Evolutionary conservation across 1,284 basidiomycete genomes (phyloP).

Genomic region (Irpex rosettiformis): DNA sequence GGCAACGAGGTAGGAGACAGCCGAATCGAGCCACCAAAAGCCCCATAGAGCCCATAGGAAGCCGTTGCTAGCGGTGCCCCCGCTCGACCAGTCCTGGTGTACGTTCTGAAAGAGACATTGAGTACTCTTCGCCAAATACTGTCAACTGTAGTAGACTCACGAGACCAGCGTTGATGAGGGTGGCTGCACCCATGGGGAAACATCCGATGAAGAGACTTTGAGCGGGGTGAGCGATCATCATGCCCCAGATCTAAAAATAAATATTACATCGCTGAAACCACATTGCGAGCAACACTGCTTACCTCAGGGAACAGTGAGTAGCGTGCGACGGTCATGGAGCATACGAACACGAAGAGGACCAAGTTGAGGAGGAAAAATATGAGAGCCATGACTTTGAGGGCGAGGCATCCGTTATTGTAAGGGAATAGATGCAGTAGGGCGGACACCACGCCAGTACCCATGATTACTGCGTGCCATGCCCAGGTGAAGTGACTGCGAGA

Average conservation of each 20-base stretch:
- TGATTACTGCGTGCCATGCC: constrained; percentile 43
- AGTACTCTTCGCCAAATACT: neutral
- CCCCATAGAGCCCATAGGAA: constrained; percentile 54
- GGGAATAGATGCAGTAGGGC: constrained; percentile 38
- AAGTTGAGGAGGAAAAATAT: constrained; percentile 53
- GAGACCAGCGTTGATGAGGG: constrained; percentile 37
- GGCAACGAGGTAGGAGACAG: constrained; percentile 44
- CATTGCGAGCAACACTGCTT: neutral
- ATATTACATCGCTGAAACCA: neutral
- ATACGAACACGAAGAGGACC: constrained; percentile 47
- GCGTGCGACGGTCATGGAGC: constrained; percentile 36
- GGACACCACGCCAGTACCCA: constrained; percentile 43
- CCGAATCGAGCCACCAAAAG: constrained; percentile 61
- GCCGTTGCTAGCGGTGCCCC: constrained; percentile 36
- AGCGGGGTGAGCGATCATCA: constrained; percentile 43
- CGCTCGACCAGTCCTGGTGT: constrained; percentile 32
- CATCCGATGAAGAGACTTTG: constrained; percentile 61
- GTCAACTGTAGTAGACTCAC: constrained; percentile 15
- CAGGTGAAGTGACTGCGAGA: constrained; percentile 39
- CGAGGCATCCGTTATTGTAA: constrained; percentile 31
- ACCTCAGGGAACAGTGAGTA: constrained; percentile 49
- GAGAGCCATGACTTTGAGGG: constrained; percentile 32
- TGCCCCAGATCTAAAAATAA: constrained; percentile 22
- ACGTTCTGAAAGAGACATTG: constrained; percentile 20
- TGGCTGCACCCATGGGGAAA: constrained; percentile 58